Evolutionary conservation across 1,284 basidiomycete genomes (phyloP), one percentile per base, ranked within the genome.

Genomic region (Ganoderma multipileum): DNA sequence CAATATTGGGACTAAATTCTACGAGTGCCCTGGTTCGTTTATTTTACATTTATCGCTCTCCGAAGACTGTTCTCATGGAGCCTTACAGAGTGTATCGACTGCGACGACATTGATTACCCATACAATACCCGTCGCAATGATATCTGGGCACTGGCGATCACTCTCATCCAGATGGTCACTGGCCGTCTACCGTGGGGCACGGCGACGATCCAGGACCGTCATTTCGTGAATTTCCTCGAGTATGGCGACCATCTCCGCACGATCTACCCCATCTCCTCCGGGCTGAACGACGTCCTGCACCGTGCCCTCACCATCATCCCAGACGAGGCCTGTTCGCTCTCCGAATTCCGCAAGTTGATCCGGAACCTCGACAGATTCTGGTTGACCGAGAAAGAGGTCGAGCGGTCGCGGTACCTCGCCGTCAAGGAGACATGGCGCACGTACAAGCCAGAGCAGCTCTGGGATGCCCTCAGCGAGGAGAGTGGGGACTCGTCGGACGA

Each of bases 111-210:
- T 1, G 59, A 54, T 20, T 63, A 68, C 28, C 66, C 72, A 3
- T 97, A 95, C 82, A 91, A 88, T 55, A 92, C 94, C 14, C 83
- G 83, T 23, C 86, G 89, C 64, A 93, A 91, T 78, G 97, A 99
- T 76, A 87, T 97, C 69, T 98, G 97, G 97, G 92, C 96, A 6
- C 84, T 98, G 20, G 79, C 76, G 6, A 67, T 79, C 54, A 77
- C 79, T 50, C 74, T 81, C 28, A 44, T 76, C 64, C 97, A 97
- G 80, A 87, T 99, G 80, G 90, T 95, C 44, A 93, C 92, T 68
- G 93, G 93, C n/a, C 88, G 91, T 38, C 94, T 93, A 76, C 95
- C 95, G 2, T 98, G 97, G 97, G 86, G 87, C 69, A 84, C 86
- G 74, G 95, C 97, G 1, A 88, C 84, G 52, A 79, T 85, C 5